Evolutionary conservation across 805 yeast species (phyloP).

Genomic region (Naumovozyma dairenensis): DNA sequence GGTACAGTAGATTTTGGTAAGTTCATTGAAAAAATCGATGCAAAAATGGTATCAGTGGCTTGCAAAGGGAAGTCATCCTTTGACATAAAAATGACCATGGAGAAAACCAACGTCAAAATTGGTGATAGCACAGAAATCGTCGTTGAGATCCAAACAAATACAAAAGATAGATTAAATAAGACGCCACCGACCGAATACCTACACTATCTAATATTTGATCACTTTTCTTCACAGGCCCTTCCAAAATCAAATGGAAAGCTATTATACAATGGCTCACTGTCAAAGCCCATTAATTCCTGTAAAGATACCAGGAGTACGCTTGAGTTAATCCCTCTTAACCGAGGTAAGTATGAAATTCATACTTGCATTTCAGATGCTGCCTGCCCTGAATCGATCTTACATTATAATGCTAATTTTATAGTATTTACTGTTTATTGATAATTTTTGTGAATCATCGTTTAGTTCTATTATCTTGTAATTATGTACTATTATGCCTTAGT

Average conservation of each 20-base stretch:
- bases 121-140: too few species aligned
- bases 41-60: conserved; percentile 15
- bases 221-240: conserved; percentile 15
- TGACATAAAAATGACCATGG: conserved; percentile 9
- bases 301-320: conserved; percentile 36
- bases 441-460: too few species aligned
- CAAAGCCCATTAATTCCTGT: conserved; percentile 35
- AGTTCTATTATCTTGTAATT: too few species aligned
- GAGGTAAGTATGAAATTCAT: conserved; percentile 81
- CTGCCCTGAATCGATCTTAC: conserved; percentile 6
- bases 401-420: too few species aligned
- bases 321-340: conserved; percentile 52
- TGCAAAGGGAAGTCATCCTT: conserved; percentile 16
- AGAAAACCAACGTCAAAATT: conserved; percentile 4
- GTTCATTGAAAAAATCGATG: conserved; percentile 20
- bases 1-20: conserved; percentile 23
- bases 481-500: too few species aligned
- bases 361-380: conserved; percentile 9
- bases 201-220: conserved; percentile 21
- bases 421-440: too few species aligned
- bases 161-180: too few species aligned
- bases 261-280: conserved; percentile 60
- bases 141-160: too few species aligned
- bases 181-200: too few species aligned
- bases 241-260: conserved; percentile 42